These are phyloP conservation scores for Wickerhamiella shivajii DNA, from an alignment of 805 yeast species.

Conservation along the genomic window DNA sequence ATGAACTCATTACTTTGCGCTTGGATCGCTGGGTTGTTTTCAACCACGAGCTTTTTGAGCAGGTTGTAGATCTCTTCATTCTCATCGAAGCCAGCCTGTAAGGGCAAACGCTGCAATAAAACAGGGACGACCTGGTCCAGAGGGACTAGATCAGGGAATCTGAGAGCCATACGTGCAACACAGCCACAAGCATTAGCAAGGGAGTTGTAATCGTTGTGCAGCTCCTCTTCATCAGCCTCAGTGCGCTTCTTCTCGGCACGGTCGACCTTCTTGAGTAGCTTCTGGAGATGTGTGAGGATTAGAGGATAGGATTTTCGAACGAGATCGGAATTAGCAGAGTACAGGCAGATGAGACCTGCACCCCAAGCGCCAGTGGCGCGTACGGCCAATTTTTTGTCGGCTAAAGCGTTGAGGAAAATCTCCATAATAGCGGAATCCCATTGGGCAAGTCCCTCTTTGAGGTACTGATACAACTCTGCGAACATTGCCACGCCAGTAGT, in stretches of 20 bases:
- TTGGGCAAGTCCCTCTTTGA: slow-evolving; percentile 48
- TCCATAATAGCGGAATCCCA: slow-evolving; percentile 50
- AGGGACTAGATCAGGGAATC: slow-evolving; percentile 54
- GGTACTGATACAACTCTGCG: slow-evolving; percentile 74
- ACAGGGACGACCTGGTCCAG: slow-evolving; percentile 60
- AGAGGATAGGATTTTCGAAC: slow-evolving; percentile 50
- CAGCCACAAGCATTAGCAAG: slow-evolving; percentile 95
- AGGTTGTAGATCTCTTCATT: slow-evolving; percentile 78
- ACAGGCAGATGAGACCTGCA: slow-evolving; percentile 59
- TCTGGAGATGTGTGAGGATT: slow-evolving; percentile 52
- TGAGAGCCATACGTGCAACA: slow-evolving; percentile 79
- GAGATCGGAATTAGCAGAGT: slow-evolving; percentile 38
- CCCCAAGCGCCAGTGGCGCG: slow-evolving; percentile 95
- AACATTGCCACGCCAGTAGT: slow-evolving; percentile 75
- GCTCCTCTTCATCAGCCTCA: slow-evolving; percentile 49
- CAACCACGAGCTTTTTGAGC: slow-evolving; percentile 50
- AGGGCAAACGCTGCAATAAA: slow-evolving; percentile 65
- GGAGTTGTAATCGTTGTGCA: slow-evolving; percentile 69
- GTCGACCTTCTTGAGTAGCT: slow-evolving; percentile 65
- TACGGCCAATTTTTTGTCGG: slow-evolving; percentile 58
- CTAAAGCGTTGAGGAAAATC: slow-evolving; percentile 50
- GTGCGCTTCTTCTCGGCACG: slow-evolving; percentile 37
- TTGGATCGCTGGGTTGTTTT: slow-evolving; percentile 40
- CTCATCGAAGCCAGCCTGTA: slow-evolving; percentile 74
- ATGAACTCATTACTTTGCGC: slow-evolving; percentile 40